These are phyloP conservation scores for Plantago major DNA, from an alignment of 257 asterid species.

Conservation along the genomic window DNA sequence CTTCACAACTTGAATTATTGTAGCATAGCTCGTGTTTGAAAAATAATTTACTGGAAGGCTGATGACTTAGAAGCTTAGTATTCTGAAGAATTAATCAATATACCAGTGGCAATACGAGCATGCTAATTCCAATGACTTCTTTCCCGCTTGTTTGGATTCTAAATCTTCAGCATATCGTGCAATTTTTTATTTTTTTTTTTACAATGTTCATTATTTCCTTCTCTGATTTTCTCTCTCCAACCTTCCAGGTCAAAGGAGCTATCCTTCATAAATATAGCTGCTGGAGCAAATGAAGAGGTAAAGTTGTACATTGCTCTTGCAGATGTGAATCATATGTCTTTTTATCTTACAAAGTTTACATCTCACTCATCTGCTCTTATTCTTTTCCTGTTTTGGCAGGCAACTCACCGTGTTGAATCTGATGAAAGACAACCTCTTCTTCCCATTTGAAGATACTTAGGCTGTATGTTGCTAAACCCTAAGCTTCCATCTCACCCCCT, in stretches of 20 bases:
- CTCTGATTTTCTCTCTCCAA: constrained; percentile 17
- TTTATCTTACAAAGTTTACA: constrained; percentile 17
- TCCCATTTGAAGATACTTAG: constrained; percentile 39
- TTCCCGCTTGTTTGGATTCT: neutral
- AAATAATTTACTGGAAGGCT: neutral
- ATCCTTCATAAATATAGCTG: constrained; percentile 75
- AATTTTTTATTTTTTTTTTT: constrained; percentile 7
- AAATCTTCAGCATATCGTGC: constrained; percentile 5
- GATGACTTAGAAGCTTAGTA: neutral
- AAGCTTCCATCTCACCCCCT: constrained; percentile 2
- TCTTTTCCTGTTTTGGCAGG: constrained; percentile 39
- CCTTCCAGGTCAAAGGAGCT: constrained; percentile 63
- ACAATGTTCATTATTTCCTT: neutral
- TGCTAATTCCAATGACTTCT: neutral
- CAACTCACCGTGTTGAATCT: constrained; percentile 55
- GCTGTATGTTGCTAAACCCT: constrained; percentile 26
- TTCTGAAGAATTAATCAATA: constrained; percentile 9
- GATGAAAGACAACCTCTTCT: constrained; percentile 85
- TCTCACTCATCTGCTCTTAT: constrained; percentile 15
- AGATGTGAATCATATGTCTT: constrained; percentile 12
- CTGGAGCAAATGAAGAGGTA: constrained; percentile 93
- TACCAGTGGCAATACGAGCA: neutral
- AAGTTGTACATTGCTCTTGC: constrained; percentile 17
- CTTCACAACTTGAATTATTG: neutral
- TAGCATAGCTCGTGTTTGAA: constrained; percentile 13